Evolutionary conservation across 2,329 filamentous ascomycete genomes (phyloP), one percentile per base, ranked within the genome.

Genomic region (Gaeumannomyces tritici): DNA sequence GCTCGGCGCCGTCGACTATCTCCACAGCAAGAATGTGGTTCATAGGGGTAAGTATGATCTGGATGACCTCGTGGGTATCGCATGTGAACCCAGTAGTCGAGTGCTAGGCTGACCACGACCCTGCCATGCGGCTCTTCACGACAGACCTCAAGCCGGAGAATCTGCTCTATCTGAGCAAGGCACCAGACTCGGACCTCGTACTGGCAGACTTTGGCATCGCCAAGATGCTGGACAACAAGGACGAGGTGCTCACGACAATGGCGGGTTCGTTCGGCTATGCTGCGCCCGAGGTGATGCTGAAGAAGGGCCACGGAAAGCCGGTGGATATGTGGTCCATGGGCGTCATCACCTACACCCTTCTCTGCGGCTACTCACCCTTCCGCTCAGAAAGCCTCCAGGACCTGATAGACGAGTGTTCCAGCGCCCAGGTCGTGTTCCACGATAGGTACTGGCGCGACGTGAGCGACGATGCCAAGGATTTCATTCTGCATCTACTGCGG

Each of bases 301-400:
- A 97, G 81, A 88, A 91, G 72, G 95, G 95, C 26, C 96, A 99
- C 74, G 95, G 95, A 73, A 99, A 98, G 77, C 91, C 95, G 5
- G 95, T 98, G 42, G 95, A 99, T 73, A 96, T 99, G 91, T 99
- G 95, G 95, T 98, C 95, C 3, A 84, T 99, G 77, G 95, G 95
- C 65, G 95, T 99, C 71, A 99, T 99, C 71, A 98, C 95, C 55
- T 99, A 99, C 77, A 99, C 95, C 21, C 83, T 99, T 31, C 89
- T 99, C 61, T 99, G 96, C 73, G 95, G 95, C 68, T 99, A 99
- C 80, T 97, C 93, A 57, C 95, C 95, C 26, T 99, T 99, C 84
- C 88, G 95, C 68, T 95, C 92, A 65, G 95, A 99, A 79, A 96
- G 90, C 70, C 81, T 99, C 59, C 84, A 89, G 67, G 95, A 98